phyloP scores from a whole-genome alignment of 139 green algal genomes.

The Edaphochlamys debaryana region DNA sequence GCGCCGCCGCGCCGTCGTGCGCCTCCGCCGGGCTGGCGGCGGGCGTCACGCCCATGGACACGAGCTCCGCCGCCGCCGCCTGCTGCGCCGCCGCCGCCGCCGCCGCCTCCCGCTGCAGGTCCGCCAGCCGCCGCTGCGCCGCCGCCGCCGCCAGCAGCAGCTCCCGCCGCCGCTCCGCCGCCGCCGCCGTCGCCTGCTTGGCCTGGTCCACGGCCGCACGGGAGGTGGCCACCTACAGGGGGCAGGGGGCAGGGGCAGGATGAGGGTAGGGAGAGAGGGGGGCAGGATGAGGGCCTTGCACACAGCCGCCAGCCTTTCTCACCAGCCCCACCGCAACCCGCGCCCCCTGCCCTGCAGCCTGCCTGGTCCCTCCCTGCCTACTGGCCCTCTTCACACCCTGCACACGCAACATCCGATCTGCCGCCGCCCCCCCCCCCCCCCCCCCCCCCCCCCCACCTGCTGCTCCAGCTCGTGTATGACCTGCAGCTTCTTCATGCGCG shows the following conservation, averaged over 20 bases:
- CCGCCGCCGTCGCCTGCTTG: constrained; percentile 31
- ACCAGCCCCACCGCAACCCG: too few species aligned
- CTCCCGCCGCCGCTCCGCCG: constrained; percentile 24
- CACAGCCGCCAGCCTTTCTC: too few species aligned
- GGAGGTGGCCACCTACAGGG: constrained; percentile 1
- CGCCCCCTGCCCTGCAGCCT: too few species aligned
- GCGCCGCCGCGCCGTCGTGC: neutral
- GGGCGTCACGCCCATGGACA: neutral
- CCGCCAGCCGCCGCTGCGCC: neutral
- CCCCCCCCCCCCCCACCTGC: neutral
- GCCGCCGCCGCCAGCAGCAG: constrained; percentile 12
- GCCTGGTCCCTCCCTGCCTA: too few species aligned
- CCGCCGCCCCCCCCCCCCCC: neutral
- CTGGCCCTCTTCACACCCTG: neutral
- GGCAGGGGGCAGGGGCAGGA: neutral
- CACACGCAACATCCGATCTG: neutral
- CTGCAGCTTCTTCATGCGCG: constrained; percentile 62
- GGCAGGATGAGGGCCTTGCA: neutral
- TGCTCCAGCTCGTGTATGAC: constrained; percentile 39
- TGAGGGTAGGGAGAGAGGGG: constrained; percentile 1
- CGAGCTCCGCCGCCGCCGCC: constrained; percentile 25
- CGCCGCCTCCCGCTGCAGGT: neutral
- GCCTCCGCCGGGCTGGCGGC: neutral
- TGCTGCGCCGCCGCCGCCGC: neutral
- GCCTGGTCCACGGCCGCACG: constrained; percentile 13